phyloP scores from a whole-genome alignment of 257 asterid genomes.

The Thymus mandschuricus region DNA sequence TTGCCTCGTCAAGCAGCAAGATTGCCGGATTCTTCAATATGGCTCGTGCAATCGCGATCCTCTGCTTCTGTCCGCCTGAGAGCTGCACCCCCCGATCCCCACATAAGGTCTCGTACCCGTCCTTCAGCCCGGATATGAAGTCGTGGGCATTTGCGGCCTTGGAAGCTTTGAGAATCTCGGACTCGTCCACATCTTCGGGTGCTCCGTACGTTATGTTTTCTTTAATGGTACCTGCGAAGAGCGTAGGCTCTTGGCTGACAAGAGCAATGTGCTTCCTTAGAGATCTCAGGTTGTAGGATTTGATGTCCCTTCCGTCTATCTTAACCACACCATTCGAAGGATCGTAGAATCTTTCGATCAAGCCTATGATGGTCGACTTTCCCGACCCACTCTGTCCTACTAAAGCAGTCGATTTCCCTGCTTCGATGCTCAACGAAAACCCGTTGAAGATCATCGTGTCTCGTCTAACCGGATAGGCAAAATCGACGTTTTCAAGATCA shows the following conservation, averaged over 20 bases:
- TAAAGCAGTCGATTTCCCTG: too few relatives aligned
- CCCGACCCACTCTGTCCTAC: too few relatives aligned
- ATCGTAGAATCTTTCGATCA: too few relatives aligned
- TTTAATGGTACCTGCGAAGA: constrained; percentile 90
- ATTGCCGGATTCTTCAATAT: constrained; percentile 84
- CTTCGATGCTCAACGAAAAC: too few relatives aligned
- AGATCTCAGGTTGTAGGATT: constrained; percentile 51
- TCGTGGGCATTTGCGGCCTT: constrained; percentile 87
- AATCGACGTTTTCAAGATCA: too few relatives aligned
- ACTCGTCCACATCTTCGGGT: constrained; percentile 63
- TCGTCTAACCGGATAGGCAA: too few relatives aligned
- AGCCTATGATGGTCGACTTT: too few relatives aligned
- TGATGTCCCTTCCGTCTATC: neutral
- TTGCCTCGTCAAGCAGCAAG: constrained; percentile 92
- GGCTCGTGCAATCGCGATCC: constrained; percentile 89
- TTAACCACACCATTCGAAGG: too few relatives aligned
- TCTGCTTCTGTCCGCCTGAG: constrained; percentile 94
- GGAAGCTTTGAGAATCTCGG: constrained; percentile 70
- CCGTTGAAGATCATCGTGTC: too few relatives aligned
- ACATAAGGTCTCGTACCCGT: constrained; percentile 68
- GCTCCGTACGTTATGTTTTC: constrained; percentile 96
- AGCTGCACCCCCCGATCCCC: constrained; percentile 96
- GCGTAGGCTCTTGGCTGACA: constrained; percentile 98
- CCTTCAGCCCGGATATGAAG: constrained; percentile 82
- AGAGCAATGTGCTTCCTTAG: constrained; percentile 85